Conservation (phyloP, 2,329 filamentous ascomycete genomes). For the Xylaria sp. region DNA sequence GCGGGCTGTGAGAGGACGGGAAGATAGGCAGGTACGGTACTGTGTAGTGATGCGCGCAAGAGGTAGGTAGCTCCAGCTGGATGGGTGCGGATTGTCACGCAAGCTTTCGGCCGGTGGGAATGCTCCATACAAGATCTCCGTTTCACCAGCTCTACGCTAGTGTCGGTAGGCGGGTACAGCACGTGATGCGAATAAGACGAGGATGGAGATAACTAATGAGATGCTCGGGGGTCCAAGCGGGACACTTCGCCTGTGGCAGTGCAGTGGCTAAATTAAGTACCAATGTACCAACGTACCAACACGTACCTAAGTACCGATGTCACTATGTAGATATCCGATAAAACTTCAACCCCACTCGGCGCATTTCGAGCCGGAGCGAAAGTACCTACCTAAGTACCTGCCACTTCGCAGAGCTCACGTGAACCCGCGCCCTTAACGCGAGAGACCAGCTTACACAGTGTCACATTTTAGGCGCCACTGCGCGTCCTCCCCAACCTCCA, state of each 20-base stretch:
- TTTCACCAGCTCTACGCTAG: neutral
- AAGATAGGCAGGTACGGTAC: neutral
- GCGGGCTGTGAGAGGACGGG: neutral
- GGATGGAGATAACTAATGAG: neutral
- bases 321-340: neutral
- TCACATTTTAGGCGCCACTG: slow-evolving; percentile 6
- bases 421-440: slow-evolving; percentile 45
- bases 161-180: slow-evolving; percentile 5
- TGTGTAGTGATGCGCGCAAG: neutral
- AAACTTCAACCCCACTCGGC: neutral
- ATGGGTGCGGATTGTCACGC: slow-evolving; percentile 22
- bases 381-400: slow-evolving; percentile 29
- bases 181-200: slow-evolving; percentile 23
- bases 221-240: slow-evolving; percentile 12
- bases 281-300: neutral
- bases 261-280: neutral
- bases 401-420: no score
- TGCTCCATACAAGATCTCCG: slow-evolving; percentile 24
- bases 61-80: slow-evolving; percentile 8
- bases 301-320: neutral
- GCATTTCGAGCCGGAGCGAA: slow-evolving; percentile 7
- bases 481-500: slow-evolving; percentile 40
- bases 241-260: slow-evolving; percentile 1
- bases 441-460: slow-evolving; percentile 41
- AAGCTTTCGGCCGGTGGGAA: slow-evolving; percentile 19